phyloP scores from a whole-genome alignment of 352 stramenopile species.

The Sclerospora graminicola region DNA sequence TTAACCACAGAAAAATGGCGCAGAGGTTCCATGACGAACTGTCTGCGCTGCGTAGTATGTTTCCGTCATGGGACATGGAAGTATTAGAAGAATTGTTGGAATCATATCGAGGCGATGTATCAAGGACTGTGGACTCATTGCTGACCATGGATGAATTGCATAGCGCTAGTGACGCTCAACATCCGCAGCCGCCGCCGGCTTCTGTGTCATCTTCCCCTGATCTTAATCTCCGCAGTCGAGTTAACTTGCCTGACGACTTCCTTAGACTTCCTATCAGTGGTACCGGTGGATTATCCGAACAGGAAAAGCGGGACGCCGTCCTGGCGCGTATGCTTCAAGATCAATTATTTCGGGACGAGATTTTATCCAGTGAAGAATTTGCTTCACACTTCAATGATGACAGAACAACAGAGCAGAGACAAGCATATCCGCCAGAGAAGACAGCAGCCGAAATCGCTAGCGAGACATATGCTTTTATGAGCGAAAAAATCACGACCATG shows the following conservation, averaged over 20 bases:
- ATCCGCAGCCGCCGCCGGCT: slow-evolving; percentile 4
- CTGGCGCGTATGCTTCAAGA: slow-evolving; percentile 78
- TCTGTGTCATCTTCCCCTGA: slow-evolving; percentile 9
- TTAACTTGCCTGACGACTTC: slow-evolving; percentile 61
- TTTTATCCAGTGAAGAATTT: slow-evolving; percentile 63
- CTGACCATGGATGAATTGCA: slow-evolving; percentile 54
- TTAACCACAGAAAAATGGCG: no score
- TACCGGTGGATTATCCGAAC: slow-evolving; percentile 29
- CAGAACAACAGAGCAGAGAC: slow-evolving; percentile 8
- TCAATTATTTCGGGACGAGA: slow-evolving; percentile 70
- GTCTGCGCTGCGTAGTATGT: slow-evolving; percentile 56
- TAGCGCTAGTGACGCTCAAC: not conserved
- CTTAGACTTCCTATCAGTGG: slow-evolving; percentile 38
- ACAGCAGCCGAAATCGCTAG: slow-evolving; percentile 56
- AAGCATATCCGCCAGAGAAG: slow-evolving; percentile 38
- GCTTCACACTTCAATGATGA: slow-evolving; percentile 50
- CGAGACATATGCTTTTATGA: slow-evolving; percentile 61
- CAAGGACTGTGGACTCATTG: slow-evolving; percentile 65
- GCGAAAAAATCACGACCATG: slow-evolving; percentile 61
- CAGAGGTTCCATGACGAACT: slow-evolving; percentile 53
- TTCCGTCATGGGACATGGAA: slow-evolving; percentile 59
- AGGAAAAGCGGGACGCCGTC: slow-evolving; percentile 59
- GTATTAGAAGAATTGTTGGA: slow-evolving; percentile 53
- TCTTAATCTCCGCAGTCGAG: slow-evolving; percentile 10
- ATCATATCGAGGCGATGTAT: slow-evolving; percentile 52